These are phyloP conservation scores for Aspergillus fischeri DNA, from an alignment of 2,329 filamentous ascomycete species.

Conservation along the genomic window DNA sequence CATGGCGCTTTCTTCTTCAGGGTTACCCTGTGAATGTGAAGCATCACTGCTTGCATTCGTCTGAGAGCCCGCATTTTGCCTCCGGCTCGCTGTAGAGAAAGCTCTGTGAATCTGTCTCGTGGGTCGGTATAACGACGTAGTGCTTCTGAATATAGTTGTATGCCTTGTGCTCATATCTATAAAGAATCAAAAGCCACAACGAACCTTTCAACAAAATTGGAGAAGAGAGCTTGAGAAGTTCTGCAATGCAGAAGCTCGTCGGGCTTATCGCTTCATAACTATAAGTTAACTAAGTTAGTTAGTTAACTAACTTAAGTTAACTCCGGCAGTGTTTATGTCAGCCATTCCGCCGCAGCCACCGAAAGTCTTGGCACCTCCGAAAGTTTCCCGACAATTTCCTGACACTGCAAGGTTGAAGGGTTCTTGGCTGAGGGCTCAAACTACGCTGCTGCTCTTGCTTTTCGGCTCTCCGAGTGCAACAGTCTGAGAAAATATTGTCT, in stretches of 20 bases:
- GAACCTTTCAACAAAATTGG: not conserved
- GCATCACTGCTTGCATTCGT: conserved; percentile 10
- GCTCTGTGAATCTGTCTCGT: conserved; percentile 10
- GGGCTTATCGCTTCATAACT: not conserved
- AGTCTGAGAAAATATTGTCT: not conserved
- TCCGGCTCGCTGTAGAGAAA: conserved; percentile 21
- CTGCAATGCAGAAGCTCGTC: not conserved
- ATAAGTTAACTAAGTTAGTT: no score
- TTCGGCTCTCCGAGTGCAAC: not conserved
- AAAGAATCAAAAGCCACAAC: not conserved
- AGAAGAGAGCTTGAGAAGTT: conserved; percentile 2
- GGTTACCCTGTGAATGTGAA: conserved; percentile 14
- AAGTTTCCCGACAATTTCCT: conserved; percentile 13
- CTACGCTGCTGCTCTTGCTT: conserved; percentile 4
- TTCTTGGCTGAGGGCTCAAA: not conserved
- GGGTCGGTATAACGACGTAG: conserved; percentile 11
- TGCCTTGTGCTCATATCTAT: conserved; percentile 20
- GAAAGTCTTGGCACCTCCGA: conserved; percentile 20
- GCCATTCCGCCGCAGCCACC: conserved; percentile 26
- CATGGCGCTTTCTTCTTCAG: conserved; percentile 52
- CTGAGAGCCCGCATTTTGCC: conserved; percentile 20
- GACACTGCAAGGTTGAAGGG: not conserved
- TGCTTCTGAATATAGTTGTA: conserved; percentile 13
- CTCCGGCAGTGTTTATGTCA: conserved; percentile 23
- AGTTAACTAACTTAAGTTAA: no score